Evolutionary conservation across 306 rosid genomes (phyloP), one percentile per base, ranked within the genome.

Genomic region (Cucumis cinereus): DNA sequence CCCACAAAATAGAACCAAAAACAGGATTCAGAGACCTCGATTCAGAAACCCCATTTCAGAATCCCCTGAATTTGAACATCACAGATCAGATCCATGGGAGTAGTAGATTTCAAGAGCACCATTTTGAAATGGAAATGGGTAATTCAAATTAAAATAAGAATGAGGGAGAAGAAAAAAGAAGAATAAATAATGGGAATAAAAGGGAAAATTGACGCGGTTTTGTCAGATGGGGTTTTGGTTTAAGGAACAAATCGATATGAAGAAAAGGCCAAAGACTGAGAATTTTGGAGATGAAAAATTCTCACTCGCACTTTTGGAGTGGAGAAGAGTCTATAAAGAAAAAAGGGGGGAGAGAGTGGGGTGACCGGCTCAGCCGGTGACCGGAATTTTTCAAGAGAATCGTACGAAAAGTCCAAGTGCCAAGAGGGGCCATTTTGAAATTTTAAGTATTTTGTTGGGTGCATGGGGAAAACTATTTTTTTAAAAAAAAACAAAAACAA

Each of bases 131-230:
- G 64, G 19, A 59, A 59, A 28, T 24, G 64, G 17, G 63, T 6
- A 0, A 10, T 30, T 60, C 66, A 50, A 50, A 50, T 50, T 5
- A 50, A 50, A 16, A 50, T 50, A 20, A 4, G 13, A 64, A 38
- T 64, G 15, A 1, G 47, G 71, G 20, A 2, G 35, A 30, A 19
- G 17, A 24, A 2, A 19, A 50, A 26, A 50, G 53, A 64, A 43
- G 36, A 41, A 50, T 72, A 72, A 72, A 72, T 16, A 33, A 72
- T 47, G 23, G 3, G 14, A 22, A 8, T 10, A 70, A 23, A 41
- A 45, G 52, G 52, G 47, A 35, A 59, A 64, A 71, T 77, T 20
- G 70, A 87, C 96, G 92, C 93, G 93, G 22, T 87, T 86, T 79
- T 63, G 38, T 68, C 76, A 88, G 91, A 84, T 81, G 86, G 77